A percentile compares a stretch with the other conserved stretches of the same genome.
These are phyloP conservation scores for Silene conica DNA, from an alignment of 148 eudicot species.

Conservation along the genomic window DNA sequence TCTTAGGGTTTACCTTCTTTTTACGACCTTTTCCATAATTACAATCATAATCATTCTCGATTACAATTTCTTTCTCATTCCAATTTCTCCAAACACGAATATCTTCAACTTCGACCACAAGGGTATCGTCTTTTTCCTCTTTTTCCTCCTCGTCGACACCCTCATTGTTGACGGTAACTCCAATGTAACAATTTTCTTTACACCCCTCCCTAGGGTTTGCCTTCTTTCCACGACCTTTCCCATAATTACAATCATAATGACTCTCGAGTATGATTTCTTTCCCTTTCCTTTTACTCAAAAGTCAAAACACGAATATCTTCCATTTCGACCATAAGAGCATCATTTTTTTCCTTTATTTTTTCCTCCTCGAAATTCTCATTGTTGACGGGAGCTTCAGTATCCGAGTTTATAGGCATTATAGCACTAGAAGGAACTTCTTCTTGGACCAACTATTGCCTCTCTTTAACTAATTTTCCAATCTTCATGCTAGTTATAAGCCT, in stretches of 20 bases:
- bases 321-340: neutral
- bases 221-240: neutral
- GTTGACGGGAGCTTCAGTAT: neutral
- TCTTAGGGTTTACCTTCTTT: too few species aligned
- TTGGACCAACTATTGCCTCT: neutral
- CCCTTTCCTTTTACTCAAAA: constrained; percentile 1
- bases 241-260: neutral
- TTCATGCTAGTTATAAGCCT: neutral
- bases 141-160: neutral
- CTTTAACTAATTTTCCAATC: neutral
- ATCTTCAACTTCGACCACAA: too few species aligned
- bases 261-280: neutral
- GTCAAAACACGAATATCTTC: neutral
- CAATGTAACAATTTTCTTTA: neutral
- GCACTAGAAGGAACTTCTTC: neutral
- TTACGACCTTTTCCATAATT: too few species aligned
- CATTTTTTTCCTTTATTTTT: neutral
- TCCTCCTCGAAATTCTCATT: neutral
- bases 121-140: too few species aligned
- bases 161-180: neutral
- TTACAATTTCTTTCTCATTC: too few species aligned
- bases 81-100: too few species aligned
- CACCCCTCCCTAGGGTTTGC: neutral
- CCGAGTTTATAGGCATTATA: neutral
- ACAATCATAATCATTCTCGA: too few species aligned